Percentiles rank a stretch among this genome's conserved stretches.
phyloP scores from a whole-genome alignment of 176 grass and related monocot genomes.

The bread wheat (Triticum aestivum) region DNA sequence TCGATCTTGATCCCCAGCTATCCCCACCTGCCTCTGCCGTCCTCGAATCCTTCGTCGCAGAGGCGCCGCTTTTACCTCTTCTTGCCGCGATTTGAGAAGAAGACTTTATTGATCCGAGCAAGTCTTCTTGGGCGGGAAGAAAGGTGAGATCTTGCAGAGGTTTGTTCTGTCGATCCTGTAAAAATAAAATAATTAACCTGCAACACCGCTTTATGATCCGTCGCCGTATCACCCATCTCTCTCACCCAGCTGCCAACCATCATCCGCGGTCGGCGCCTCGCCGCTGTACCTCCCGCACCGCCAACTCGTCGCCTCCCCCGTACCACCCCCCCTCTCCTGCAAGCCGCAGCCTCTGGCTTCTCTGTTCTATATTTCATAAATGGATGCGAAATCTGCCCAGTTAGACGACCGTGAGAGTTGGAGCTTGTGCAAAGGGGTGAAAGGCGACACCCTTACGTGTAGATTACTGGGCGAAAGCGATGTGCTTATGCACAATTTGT shows the following conservation, averaged over 20 bases:
- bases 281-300: background rate
- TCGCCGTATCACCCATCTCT: background rate
- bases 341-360: background rate
- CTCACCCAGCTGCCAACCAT: background rate
- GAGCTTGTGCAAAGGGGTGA: background rate
- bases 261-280: background rate
- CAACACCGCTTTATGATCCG: background rate
- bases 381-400: background rate
- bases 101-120: background rate
- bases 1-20: slow-evolving; percentile 16
- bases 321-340: background rate
- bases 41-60: slow-evolving; percentile 28
- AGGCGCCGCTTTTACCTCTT: background rate
- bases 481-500: slow-evolving; percentile 30
- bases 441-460: slow-evolving; percentile 8
- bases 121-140: background rate
- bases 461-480: slow-evolving; percentile 39
- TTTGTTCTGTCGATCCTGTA: slow-evolving; percentile 29
- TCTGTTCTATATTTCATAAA: background rate
- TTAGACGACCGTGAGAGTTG: slow-evolving; percentile 9
- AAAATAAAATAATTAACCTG: background rate
- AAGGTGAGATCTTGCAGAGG: slow-evolving; percentile 38
- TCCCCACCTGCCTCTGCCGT: background rate
- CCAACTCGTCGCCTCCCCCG: background rate
- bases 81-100: slow-evolving; percentile 1